Evolutionary conservation across 129 eudicot genomes (phyloP).

Genomic region (Artemisia tridentata): DNA sequence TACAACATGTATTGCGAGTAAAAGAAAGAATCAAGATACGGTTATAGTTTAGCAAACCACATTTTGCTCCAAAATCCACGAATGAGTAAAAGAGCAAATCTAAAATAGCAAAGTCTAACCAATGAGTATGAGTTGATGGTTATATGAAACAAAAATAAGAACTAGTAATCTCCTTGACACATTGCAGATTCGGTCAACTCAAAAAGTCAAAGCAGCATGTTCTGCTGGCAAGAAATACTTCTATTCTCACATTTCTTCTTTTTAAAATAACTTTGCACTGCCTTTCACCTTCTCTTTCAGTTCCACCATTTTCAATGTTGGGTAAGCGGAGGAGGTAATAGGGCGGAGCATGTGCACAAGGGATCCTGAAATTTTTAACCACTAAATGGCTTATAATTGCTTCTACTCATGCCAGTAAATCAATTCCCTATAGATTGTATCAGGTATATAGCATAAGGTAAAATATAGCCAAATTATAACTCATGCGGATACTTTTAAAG

Average conservation of each 20-base stretch:
- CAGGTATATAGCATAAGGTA: neutral
- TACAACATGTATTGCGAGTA: no score
- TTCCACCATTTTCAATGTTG: constrained; percentile 36
- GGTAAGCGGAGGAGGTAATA: constrained; percentile 61
- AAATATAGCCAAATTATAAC: constrained; percentile 12
- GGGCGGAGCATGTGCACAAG: constrained; percentile 97
- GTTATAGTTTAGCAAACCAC: no score
- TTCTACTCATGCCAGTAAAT: constrained; percentile 92
- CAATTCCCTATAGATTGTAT: constrained; percentile 65
- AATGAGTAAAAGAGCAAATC: no score
- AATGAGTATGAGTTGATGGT: no score
- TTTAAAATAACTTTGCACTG: constrained; percentile 41
- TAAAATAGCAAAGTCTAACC: no score
- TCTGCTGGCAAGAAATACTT: constrained; percentile 23
- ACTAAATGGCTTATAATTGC: constrained; percentile 92
- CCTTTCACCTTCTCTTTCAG: constrained; percentile 51
- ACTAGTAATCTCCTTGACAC: no score
- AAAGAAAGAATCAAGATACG: no score
- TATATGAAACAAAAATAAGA: no score
- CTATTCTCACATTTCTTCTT: constrained; percentile 68
- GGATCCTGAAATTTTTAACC: constrained; percentile 75
- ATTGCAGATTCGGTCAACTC: no score
- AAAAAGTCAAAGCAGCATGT: no score
- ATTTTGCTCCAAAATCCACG: no score
- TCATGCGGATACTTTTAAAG: neutral